phyloP scores from a whole-genome alignment of 2,329 filamentous ascomycete species.

The Saccharata proteae region DNA sequence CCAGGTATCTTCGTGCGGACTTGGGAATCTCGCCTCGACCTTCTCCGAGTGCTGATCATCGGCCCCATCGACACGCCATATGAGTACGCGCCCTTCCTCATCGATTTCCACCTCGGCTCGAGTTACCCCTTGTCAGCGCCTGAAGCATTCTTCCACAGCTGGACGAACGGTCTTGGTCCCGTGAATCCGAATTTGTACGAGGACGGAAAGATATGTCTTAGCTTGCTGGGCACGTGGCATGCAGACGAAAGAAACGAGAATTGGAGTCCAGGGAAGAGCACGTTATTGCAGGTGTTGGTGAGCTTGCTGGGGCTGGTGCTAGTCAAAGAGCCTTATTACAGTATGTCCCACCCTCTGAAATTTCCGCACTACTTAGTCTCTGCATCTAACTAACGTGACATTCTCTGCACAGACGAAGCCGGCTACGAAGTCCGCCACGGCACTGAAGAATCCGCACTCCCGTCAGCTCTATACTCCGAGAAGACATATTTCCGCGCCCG shows the following conservation, averaged over 20 bases:
- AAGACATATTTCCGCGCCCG: slow-evolving; percentile 41
- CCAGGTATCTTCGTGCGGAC: slow-evolving; percentile 45
- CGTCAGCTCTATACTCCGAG: slow-evolving; percentile 40
- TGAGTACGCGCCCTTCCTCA: slow-evolving; percentile 47
- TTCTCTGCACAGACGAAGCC: slow-evolving; percentile 40
- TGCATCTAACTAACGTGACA: background rate
- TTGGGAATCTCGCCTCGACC: slow-evolving; percentile 47
- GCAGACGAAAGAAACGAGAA: slow-evolving; percentile 38
- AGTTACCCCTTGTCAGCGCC: slow-evolving; percentile 42
- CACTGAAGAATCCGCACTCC: slow-evolving; percentile 33
- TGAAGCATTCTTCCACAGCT: slow-evolving; percentile 46
- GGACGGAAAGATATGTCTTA: slow-evolving; percentile 49
- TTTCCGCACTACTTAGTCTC: too few species aligned
- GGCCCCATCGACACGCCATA: slow-evolving; percentile 49
- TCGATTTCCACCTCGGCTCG: slow-evolving; percentile 42
- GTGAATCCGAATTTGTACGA: slow-evolving; percentile 53
- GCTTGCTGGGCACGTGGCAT: slow-evolving; percentile 48
- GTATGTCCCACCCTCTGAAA: too few species aligned
- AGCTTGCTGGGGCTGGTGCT: slow-evolving; percentile 45
- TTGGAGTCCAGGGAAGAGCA: slow-evolving; percentile 42
- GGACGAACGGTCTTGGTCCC: slow-evolving; percentile 39
- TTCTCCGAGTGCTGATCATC: slow-evolving; percentile 46
- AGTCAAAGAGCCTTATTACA: slow-evolving; percentile 50
- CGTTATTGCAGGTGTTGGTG: slow-evolving; percentile 45
- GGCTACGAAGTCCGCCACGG: slow-evolving; percentile 43